Conservation (phyloP, 2,329 filamentous ascomycete genomes). For the Diaporthe eres region DNA sequence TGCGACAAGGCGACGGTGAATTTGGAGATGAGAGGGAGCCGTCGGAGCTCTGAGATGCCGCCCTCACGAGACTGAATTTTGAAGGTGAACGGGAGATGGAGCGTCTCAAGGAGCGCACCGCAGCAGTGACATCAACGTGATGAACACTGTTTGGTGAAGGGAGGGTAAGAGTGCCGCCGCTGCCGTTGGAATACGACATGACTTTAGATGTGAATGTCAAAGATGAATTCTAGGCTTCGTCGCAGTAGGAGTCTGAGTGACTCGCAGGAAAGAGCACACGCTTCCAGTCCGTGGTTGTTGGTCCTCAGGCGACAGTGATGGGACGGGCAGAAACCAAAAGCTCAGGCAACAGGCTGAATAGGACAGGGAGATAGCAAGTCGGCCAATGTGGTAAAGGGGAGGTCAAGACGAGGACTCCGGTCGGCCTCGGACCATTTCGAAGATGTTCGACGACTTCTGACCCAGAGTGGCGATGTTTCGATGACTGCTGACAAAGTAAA, state of each 20-base stretch:
- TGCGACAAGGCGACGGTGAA: conserved; percentile 67
- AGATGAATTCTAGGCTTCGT: conserved; percentile 15
- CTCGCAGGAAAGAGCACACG: background rate
- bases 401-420: conserved; percentile 12
- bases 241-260: background rate
- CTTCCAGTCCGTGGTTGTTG: conserved; percentile 9
- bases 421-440: conserved; percentile 40
- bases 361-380: conserved; percentile 12
- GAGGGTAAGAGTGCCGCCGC: conserved; percentile 85
- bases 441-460: conserved; percentile 20
- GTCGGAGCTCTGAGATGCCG: conserved; percentile 62
- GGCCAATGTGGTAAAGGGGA: background rate
- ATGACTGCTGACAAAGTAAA: conserved; percentile 33
- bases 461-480: conserved; percentile 24
- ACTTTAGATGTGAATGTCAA: conserved; percentile 42
- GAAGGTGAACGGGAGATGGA: conserved; percentile 96
- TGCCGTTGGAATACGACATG: conserved; percentile 72
- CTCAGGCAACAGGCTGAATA: conserved; percentile 20
- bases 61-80: conserved; percentile 78
- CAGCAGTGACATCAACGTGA: conserved; percentile 82
- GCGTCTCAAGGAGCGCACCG: conserved; percentile 85
- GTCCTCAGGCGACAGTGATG: conserved; percentile 3
- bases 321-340: conserved; percentile 22
- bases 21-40: conserved; percentile 68
- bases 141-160: conserved; percentile 88